phyloP scores from a whole-genome alignment of 495 filamentous ascomycete genomes.

The Hypoxylon cercidicola region DNA sequence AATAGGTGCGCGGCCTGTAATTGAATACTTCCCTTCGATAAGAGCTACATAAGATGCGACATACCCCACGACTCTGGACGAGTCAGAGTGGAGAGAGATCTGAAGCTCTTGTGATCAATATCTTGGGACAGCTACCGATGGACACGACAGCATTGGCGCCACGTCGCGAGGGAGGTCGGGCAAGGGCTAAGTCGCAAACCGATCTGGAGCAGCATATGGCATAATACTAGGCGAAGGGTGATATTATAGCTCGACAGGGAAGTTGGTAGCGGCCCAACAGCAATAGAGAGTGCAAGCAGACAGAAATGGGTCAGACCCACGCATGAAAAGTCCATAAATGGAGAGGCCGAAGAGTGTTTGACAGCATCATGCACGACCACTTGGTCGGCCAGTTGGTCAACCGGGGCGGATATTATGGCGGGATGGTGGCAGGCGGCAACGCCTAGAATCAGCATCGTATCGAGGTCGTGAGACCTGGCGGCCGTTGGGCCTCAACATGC shows the following conservation, averaged over 20 bases:
- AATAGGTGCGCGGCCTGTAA: slow-evolving; percentile 29
- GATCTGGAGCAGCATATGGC: slow-evolving; percentile 48
- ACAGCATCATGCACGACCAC: slow-evolving; percentile 43
- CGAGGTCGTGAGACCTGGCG: neutral
- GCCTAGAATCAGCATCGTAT: slow-evolving; percentile 1
- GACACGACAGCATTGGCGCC: slow-evolving; percentile 57
- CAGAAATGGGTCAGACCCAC: slow-evolving; percentile 36
- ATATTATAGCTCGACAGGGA: slow-evolving; percentile 47
- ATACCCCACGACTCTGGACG: slow-evolving; percentile 36
- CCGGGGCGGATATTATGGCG: slow-evolving; percentile 16
- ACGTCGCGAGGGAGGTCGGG: slow-evolving; percentile 61
- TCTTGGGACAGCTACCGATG: slow-evolving; percentile 54
- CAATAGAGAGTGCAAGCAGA: slow-evolving; percentile 27
- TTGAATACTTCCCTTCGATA: slow-evolving; percentile 27
- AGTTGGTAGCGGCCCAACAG: slow-evolving; percentile 46
- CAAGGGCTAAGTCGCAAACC: slow-evolving; percentile 39
- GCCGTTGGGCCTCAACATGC: slow-evolving; percentile 33
- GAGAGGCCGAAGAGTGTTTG: slow-evolving; percentile 29
- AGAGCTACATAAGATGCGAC: slow-evolving; percentile 49
- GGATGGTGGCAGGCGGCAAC: slow-evolving; percentile 13
- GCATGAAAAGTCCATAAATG: slow-evolving; percentile 28
- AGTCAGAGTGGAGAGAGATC: slow-evolving; percentile 50
- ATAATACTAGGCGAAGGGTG: slow-evolving; percentile 41
- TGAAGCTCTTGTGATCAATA: slow-evolving; percentile 56
- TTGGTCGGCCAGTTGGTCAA: slow-evolving; percentile 18